Conservation (phyloP, 495 filamentous ascomycete genomes). For the Penicillium longicatenatum region DNA sequence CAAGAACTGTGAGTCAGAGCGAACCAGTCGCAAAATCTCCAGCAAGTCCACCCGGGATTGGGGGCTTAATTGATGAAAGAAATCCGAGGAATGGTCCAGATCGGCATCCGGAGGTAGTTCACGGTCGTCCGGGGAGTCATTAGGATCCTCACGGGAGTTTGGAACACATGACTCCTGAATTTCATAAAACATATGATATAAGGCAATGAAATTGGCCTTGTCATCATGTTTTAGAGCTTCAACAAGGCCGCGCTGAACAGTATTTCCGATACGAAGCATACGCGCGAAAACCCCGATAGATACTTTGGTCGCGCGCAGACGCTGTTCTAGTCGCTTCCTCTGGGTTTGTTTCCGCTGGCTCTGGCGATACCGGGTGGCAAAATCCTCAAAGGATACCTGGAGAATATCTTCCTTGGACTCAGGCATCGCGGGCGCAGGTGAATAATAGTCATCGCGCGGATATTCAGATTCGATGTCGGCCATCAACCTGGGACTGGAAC, state of each 20-base stretch:
- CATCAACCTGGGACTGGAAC: conserved; percentile 33
- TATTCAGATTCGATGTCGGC: conserved; percentile 22
- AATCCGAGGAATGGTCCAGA: conserved; percentile 58
- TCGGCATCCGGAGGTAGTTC: conserved; percentile 31
- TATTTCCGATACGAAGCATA: conserved; percentile 73
- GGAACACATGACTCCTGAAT: conserved; percentile 82
- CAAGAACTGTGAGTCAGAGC: conserved; percentile 84
- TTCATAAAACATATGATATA: conserved; percentile 88
- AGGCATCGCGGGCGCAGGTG: conserved; percentile 13
- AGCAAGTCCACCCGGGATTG: conserved; percentile 74
- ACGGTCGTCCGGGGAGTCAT: conserved; percentile 46
- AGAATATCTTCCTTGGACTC: conserved; percentile 24
- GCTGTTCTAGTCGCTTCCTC: conserved; percentile 43
- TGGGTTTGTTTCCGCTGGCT: conserved; percentile 46
- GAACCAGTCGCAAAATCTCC: conserved; percentile 76
- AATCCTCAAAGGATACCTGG: conserved; percentile 46
- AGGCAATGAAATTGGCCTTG: conserved; percentile 80
- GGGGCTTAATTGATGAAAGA: conserved; percentile 78
- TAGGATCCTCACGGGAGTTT: conserved; percentile 47
- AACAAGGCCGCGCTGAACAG: conserved; percentile 79
- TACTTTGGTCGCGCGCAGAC: conserved; percentile 51
- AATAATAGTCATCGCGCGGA: conserved; percentile 25
- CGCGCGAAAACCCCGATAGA: conserved; percentile 80
- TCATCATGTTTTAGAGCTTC: conserved; percentile 89
- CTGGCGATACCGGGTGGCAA: conserved; percentile 43